These are phyloP conservation scores for Ambispora gerdemannii DNA, from an alignment of 192 early-diverging fungal genomes.

Conservation along the genomic window DNA sequence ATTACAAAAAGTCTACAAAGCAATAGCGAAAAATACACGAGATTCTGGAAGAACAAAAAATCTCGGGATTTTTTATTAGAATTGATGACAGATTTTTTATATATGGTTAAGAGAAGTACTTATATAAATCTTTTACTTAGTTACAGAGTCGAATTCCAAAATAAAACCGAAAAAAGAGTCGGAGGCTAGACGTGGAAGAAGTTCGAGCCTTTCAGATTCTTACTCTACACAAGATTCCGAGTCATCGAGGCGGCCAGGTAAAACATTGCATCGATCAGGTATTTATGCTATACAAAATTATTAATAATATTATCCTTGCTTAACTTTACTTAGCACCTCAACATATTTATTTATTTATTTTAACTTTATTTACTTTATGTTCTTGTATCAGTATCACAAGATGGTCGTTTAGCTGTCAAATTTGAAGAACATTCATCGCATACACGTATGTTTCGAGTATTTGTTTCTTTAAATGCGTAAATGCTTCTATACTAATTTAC, in stretches of 20 bases:
- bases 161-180: neutral
- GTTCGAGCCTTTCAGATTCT: neutral
- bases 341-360: neutral
- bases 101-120: neutral
- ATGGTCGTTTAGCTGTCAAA: neutral
- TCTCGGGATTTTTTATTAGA: neutral
- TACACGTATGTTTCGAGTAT: neutral
- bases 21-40: neutral
- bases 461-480: neutral
- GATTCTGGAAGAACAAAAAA: neutral
- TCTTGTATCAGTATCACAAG: neutral
- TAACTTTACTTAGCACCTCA: neutral
- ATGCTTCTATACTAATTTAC: neutral
- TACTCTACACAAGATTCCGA: neutral
- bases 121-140: neutral
- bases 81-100: neutral
- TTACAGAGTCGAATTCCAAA: neutral
- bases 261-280: neutral
- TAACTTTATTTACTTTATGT: neutral
- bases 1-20: too few relatives aligned
- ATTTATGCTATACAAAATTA: too few relatives aligned
- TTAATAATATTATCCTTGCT: neutral
- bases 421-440: neutral
- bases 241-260: neutral
- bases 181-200: conserved; percentile 6